Evolutionary conservation across 2,329 filamentous ascomycete genomes (phyloP).

Genomic region (Lasiodiplodia sp.): DNA sequence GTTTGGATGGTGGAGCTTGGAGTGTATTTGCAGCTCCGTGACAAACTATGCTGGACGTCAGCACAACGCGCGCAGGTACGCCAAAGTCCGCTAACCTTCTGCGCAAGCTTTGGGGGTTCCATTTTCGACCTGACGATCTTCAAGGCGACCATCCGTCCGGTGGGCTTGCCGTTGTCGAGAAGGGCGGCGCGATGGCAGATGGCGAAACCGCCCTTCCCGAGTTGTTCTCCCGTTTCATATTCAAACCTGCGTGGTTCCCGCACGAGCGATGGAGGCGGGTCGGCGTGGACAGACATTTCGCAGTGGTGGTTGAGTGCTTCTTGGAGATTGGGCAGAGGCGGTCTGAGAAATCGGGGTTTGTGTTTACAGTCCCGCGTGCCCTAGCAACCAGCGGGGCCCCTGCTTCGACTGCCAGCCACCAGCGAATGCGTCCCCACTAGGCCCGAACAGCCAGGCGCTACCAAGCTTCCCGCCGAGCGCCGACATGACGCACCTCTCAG

Average conservation of each 20-base stretch:
- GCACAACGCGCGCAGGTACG: slow-evolving; percentile 28
- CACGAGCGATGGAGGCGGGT: slow-evolving; percentile 63
- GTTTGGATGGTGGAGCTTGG: slow-evolving; percentile 94
- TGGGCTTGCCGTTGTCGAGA: slow-evolving; percentile 60
- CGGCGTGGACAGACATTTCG: slow-evolving; percentile 55
- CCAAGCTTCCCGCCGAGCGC: slow-evolving; percentile 9
- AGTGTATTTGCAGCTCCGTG: slow-evolving; percentile 94
- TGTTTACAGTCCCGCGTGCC: slow-evolving; percentile 16
- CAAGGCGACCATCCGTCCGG: slow-evolving; percentile 73
- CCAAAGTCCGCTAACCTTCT: slow-evolving; percentile 67
- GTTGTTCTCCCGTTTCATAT: slow-evolving; percentile 75
- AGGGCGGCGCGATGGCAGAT: slow-evolving; percentile 79
- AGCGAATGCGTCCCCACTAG: slow-evolving; percentile 5
- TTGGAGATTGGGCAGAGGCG: slow-evolving; percentile 14
- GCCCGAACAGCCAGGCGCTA: slow-evolving; percentile 26
- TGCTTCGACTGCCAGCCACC: slow-evolving; percentile 2
- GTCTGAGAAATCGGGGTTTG: slow-evolving; percentile 17
- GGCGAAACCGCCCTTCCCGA: slow-evolving; percentile 84
- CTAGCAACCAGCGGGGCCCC: slow-evolving; percentile 13
- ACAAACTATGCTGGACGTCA: slow-evolving; percentile 61
- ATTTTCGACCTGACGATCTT: slow-evolving; percentile 87
- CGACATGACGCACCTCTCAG: slow-evolving; percentile 25
- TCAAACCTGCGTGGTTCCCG: slow-evolving; percentile 73
- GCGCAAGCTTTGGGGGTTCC: slow-evolving; percentile 79
- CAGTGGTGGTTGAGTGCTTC: slow-evolving; percentile 12